Conservation (phyloP, 2,329 filamentous ascomycete genomes). For the Pyrenophora teres region DNA sequence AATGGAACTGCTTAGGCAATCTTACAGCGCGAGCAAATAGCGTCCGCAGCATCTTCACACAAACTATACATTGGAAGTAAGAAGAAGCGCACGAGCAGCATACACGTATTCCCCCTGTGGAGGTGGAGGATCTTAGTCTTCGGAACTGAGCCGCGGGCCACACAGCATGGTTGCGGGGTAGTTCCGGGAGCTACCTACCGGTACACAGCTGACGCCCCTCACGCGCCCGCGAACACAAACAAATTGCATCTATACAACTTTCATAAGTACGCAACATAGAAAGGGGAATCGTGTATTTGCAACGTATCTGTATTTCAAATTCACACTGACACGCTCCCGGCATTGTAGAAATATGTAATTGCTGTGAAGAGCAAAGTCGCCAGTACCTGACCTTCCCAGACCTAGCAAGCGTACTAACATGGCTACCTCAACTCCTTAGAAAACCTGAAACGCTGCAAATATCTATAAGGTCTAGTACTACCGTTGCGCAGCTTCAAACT, state of each 20-base stretch:
- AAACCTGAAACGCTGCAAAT: neutral
- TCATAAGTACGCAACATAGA: neutral
- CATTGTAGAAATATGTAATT: too few relatives aligned
- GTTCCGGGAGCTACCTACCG: neutral
- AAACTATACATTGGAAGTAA: constrained; percentile 17
- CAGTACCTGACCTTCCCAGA: too few relatives aligned
- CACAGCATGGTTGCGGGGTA: constrained; percentile 12
- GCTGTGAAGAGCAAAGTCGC: too few relatives aligned
- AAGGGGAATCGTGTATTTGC: neutral
- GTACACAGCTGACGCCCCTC: too few relatives aligned
- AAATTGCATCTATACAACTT: too few relatives aligned
- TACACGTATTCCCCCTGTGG: neutral
- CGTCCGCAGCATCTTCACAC: constrained; percentile 36
- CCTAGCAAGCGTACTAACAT: too few relatives aligned
- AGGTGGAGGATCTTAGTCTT: constrained; percentile 4
- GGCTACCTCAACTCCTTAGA: neutral
- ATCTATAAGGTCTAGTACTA: neutral
- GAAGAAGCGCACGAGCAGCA: neutral
- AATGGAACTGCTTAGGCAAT: constrained; percentile 5
- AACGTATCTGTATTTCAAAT: too few relatives aligned
- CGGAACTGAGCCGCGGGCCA: constrained; percentile 17
- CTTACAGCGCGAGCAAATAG: constrained; percentile 26
- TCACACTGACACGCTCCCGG: too few relatives aligned
- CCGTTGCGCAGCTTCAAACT: constrained; percentile 33
- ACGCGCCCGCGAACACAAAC: too few relatives aligned